Evolutionary conservation across 2,329 filamentous ascomycete species (phyloP).

Genomic region (Pseudogymnoascus sp.): DNA sequence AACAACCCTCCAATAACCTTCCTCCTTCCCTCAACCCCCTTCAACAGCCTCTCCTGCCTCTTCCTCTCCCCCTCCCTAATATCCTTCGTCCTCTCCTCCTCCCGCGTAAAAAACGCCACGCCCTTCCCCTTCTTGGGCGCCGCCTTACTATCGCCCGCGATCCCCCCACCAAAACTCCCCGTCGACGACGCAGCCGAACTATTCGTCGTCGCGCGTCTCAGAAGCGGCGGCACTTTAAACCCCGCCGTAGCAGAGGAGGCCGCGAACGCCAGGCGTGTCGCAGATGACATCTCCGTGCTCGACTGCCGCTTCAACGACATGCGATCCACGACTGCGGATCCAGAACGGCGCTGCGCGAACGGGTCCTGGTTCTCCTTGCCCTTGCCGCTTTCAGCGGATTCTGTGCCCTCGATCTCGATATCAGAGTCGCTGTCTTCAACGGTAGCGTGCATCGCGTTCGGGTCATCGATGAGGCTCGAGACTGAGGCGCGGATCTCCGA

Average conservation of each 20-base stretch:
- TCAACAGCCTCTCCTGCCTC: constrained; percentile 49
- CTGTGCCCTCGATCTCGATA: constrained; percentile 36
- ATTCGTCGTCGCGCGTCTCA: constrained; percentile 66
- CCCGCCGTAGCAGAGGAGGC: constrained; percentile 31
- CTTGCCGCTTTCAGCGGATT: constrained; percentile 12
- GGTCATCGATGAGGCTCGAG: constrained; percentile 72
- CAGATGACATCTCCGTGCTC: constrained; percentile 31
- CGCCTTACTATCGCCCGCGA: constrained; percentile 31
- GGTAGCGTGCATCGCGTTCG: constrained; percentile 38
- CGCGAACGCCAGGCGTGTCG: constrained; percentile 48
- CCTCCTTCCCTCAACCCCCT: constrained; percentile 48
- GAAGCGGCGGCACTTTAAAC: constrained; percentile 62
- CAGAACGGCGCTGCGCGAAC: constrained; percentile 33
- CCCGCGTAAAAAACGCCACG: constrained; percentile 51
- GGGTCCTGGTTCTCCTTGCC: constrained; percentile 26
- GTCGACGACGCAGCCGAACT: constrained; percentile 33
- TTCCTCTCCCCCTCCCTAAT: constrained; percentile 49
- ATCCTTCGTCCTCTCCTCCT: constrained; percentile 47
- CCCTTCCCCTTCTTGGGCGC: constrained; percentile 53
- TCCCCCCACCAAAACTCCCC: constrained; percentile 18
- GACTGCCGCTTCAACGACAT: constrained; percentile 57
- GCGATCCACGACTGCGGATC: constrained; percentile 57
- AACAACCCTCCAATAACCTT: constrained; percentile 51
- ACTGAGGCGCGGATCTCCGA: constrained; percentile 77
- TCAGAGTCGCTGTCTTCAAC: constrained; percentile 45